Conservation (phyloP, 495 filamentous ascomycete species). For the Geoglossum glabrum region DNA sequence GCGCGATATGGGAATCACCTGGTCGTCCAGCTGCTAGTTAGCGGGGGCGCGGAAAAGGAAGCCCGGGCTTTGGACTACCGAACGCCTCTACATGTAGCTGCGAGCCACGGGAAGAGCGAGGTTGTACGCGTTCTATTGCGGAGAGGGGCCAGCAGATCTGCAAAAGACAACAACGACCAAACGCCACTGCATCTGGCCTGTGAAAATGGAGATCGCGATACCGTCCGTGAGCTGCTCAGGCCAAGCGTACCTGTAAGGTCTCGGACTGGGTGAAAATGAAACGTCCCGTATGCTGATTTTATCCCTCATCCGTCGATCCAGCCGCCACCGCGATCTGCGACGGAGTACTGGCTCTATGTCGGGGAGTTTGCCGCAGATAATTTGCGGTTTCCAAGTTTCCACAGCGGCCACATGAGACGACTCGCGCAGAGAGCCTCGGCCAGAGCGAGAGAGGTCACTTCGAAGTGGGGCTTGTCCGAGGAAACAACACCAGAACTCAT, state of each 20-base stretch:
- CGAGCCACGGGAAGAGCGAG: not conserved
- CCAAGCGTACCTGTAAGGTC: not conserved
- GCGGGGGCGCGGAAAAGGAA: not conserved
- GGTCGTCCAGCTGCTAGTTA: not conserved
- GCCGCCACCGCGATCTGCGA: not conserved
- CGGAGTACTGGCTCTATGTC: not conserved
- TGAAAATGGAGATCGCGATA: not conserved
- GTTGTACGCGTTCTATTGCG: not conserved
- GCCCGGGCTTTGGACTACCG: not conserved
- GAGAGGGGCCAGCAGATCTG: not conserved
- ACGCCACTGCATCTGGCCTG: not conserved
- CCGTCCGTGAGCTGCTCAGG: not conserved
- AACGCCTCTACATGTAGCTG: not conserved
- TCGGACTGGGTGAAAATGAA: not conserved
- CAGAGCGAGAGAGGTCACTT: not conserved
- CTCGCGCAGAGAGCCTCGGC: not conserved
- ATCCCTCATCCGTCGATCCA: not conserved
- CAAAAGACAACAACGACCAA: not conserved
- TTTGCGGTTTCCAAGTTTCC: not conserved
- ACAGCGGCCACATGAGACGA: not conserved
- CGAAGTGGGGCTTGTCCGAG: not conserved
- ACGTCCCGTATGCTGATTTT: not conserved
- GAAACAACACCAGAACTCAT: not conserved
- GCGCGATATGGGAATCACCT: not conserved
- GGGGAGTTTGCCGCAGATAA: not conserved